Evolutionary conservation across 768 basidiomycete genomes (phyloP).

Genomic region (Boletus patriciae): DNA sequence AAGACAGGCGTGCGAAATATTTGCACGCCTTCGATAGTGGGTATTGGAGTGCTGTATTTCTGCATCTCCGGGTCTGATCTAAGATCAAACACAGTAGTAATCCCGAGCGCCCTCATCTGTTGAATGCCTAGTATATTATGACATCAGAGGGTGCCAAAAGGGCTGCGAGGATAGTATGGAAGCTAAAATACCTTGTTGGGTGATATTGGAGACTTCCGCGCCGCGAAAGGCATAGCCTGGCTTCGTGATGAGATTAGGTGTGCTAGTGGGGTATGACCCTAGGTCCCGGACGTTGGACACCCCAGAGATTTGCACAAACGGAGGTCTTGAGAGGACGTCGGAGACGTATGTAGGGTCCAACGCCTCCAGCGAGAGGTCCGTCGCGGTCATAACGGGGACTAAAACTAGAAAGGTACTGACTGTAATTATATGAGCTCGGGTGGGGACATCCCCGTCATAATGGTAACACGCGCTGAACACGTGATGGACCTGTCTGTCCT

Average conservation of each 20-base stretch:
- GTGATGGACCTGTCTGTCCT: conserved; percentile 2
- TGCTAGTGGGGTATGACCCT: conserved; percentile 56
- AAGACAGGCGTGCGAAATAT: conserved; percentile 64
- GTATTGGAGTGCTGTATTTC: conserved; percentile 68
- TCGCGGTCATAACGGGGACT: conserved; percentile 18
- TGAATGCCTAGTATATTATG: conserved; percentile 48
- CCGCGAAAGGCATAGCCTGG: conserved; percentile 62
- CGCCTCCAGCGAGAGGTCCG: conserved; percentile 48
- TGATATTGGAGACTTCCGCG: conserved; percentile 71
- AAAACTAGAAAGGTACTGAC: not conserved
- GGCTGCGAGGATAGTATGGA: not conserved
- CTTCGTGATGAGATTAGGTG: conserved; percentile 53
- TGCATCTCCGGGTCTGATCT: conserved; percentile 77
- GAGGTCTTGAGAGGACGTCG: conserved; percentile 62
- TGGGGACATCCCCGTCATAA: not conserved
- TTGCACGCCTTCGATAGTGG: conserved; percentile 61
- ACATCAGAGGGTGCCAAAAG: not conserved
- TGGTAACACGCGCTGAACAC: conserved; percentile 16
- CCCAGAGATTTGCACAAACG: conserved; percentile 70
- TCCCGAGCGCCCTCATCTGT: conserved; percentile 57
- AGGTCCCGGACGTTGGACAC: conserved; percentile 77
- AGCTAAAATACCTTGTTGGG: conserved; percentile 57
- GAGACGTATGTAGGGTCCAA: conserved; percentile 66
- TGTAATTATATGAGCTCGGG: not conserved
- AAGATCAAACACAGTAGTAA: conserved; percentile 72